phyloP scores from a whole-genome alignment of 73 alveolate genomes.

The Loxodes magnus region DNA sequence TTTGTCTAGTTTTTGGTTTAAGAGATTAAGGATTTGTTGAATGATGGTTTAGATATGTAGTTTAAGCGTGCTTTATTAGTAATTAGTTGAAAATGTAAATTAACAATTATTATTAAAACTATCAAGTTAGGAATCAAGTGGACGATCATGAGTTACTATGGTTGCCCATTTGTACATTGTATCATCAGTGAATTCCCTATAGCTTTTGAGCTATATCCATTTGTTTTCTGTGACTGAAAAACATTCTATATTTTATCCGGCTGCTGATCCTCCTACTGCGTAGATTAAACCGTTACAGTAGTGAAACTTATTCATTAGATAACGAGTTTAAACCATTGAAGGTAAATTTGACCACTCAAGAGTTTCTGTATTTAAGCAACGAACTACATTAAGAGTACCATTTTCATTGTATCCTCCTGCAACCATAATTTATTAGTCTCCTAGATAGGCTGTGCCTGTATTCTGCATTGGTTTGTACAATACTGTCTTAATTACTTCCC shows the following conservation, averaged over 20 bases:
- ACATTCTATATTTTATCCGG: slow-evolving; percentile 2
- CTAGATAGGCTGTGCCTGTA: slow-evolving; percentile 41
- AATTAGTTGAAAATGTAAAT: no score
- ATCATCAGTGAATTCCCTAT: slow-evolving; percentile 5
- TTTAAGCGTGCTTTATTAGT: no score
- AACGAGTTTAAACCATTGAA: slow-evolving; percentile 47
- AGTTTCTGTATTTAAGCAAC: slow-evolving; percentile 32
- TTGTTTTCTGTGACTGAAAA: background rate
- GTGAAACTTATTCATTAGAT: slow-evolving; percentile 41
- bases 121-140: no score
- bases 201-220: background rate
- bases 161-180: slow-evolving; percentile 12
- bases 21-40: no score
- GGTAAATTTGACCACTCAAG: slow-evolving; percentile 47
- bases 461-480: slow-evolving; percentile 37
- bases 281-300: slow-evolving; percentile 31
- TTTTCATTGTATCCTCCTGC: slow-evolving; percentile 62
- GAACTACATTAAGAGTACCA: slow-evolving; percentile 43
- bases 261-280: slow-evolving; percentile 48
- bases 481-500: slow-evolving; percentile 28
- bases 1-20: no score
- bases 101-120: no score
- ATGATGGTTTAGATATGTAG: no score
- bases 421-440: slow-evolving; percentile 36
- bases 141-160: background rate